These are phyloP conservation scores for Diaporthe citrichinensis DNA, from an alignment of 2,329 filamentous ascomycete genomes.

Conservation along the genomic window DNA sequence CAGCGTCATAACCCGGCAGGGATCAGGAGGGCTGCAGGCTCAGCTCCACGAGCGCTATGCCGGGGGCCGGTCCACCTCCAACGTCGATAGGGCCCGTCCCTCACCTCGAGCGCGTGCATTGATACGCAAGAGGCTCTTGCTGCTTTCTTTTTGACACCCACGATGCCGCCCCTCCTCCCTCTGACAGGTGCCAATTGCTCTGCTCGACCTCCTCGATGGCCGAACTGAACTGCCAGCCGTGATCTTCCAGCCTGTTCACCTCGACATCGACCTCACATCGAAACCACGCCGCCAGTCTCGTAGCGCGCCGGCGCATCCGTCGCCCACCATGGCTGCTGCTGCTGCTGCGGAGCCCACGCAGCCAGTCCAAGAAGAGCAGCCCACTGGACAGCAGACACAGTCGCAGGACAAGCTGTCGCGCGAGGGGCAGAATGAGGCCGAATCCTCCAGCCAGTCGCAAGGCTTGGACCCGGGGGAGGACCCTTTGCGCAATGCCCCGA, in stretches of 20 bases:
- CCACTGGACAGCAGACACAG: not conserved
- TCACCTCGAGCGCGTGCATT: constrained; percentile 3
- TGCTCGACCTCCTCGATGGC: constrained; percentile 14
- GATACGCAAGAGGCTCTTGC: not conserved
- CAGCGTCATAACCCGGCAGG: constrained; percentile 14
- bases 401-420: not conserved
- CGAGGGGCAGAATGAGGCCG: not conserved
- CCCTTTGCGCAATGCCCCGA: constrained; percentile 31
- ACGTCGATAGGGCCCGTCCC: constrained; percentile 7
- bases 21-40: not conserved
- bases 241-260: not conserved
- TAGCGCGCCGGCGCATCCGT: constrained; percentile 13
- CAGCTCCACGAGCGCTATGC: not conserved
- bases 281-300: not conserved
- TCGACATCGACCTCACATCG: not conserved
- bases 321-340: constrained; percentile 16
- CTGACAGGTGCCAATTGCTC: not conserved
- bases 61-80: not conserved
- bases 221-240: constrained; percentile 10
- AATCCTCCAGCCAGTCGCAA: constrained; percentile 8
- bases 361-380: not conserved
- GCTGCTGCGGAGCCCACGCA: not conserved
- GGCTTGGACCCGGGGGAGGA: not conserved
- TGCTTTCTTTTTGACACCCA: not conserved
- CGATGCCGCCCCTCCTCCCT: not conserved